These are phyloP conservation scores for Suhomyces xylopsoci DNA, from an alignment of 805 yeast species.

Conservation along the genomic window DNA sequence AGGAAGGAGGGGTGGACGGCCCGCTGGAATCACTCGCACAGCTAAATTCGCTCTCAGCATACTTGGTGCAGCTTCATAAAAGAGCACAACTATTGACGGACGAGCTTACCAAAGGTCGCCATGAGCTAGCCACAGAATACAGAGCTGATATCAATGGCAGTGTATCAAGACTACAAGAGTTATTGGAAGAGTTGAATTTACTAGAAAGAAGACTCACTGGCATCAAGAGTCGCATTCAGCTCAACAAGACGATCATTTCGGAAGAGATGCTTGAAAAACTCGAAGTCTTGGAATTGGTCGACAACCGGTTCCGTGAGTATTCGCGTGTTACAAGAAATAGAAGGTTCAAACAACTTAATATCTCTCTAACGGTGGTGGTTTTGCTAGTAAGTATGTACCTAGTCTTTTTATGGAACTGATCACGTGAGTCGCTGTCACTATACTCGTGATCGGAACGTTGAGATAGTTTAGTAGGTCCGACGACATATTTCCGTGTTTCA, in stretches of 20 bases:
- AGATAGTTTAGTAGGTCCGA: background rate
- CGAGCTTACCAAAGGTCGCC: slow-evolving; percentile 17
- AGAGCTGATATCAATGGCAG: slow-evolving; percentile 25
- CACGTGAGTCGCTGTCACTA: background rate
- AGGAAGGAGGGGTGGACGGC: background rate
- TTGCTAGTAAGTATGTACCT: slow-evolving; percentile 16
- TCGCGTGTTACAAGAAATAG: slow-evolving; percentile 21
- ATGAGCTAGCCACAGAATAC: slow-evolving; percentile 17
- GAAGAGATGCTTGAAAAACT: slow-evolving; percentile 26
- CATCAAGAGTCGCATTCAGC: slow-evolving; percentile 21
- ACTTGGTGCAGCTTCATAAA: slow-evolving; percentile 16
- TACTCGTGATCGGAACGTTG: background rate
- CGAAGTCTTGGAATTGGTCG: slow-evolving; percentile 30
- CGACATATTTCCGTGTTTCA: background rate
- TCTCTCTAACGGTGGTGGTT: slow-evolving; percentile 16
- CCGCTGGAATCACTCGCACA: slow-evolving; percentile 6
- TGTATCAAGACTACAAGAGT: slow-evolving; percentile 24
- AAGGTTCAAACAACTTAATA: slow-evolving; percentile 28
- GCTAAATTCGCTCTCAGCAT: slow-evolving; percentile 14
- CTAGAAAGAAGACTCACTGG: slow-evolving; percentile 25
- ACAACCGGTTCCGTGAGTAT: slow-evolving; percentile 25
- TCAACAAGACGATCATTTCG: slow-evolving; percentile 24
- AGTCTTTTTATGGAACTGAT: slow-evolving; percentile 1
- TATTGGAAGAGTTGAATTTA: slow-evolving; percentile 21
- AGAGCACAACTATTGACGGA: slow-evolving; percentile 17